Evolutionary conservation across 306 rosid species (phyloP), one percentile per base, ranked within the genome.

Genomic region (Cyclanthera cordifolia): DNA sequence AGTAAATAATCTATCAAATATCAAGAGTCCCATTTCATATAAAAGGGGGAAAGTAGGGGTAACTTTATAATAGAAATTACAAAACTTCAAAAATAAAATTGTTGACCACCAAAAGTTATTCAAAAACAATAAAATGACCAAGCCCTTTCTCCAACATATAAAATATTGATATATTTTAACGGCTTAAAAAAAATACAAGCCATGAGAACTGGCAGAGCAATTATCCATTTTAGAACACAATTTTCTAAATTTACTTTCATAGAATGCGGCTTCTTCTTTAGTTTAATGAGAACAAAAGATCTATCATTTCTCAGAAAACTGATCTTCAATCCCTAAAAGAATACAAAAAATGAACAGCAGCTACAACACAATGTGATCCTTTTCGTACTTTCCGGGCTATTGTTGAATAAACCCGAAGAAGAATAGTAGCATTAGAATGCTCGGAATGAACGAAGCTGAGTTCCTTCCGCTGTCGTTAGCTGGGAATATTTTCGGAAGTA

Each of bases 401-500:
- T 75, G 81, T 79, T 67, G 79, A 72, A 74, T 52, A 71, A 87
- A 78, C 69, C 81, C 16, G 58, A 79, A 53, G 72, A 73, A 45
- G 37, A 79, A 20, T 43, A 79, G 73, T 28, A 82, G 74, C 43
- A 74, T 6, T 48, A 86, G 20, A 72, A 84, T 54, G 43, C 79
- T 12, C 2, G 77, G 51, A 48, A 78, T 58, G 37, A 65, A 51
- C 37, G 70, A 61, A 15, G 84, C 77, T n/a, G 82, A 63, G 53
- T 20, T 78, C 48, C 50, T 78, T 66, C 76, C 64, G 68, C 55
- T 57, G 70, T 78, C 87, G 58, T 76, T 79, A 58, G 69, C 84
- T 32, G 99, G 99, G 59, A 20, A 3, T n/a, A 75, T 69, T 2
- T 82, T 72, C 23, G 99, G 99, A 76, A 94, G 83, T 16, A 86